A percentile compares a stretch with the other conserved stretches of the same genome.
phyloP scores from a whole-genome alignment of 305 asterid species.

The Rubia peregrina region DNA sequence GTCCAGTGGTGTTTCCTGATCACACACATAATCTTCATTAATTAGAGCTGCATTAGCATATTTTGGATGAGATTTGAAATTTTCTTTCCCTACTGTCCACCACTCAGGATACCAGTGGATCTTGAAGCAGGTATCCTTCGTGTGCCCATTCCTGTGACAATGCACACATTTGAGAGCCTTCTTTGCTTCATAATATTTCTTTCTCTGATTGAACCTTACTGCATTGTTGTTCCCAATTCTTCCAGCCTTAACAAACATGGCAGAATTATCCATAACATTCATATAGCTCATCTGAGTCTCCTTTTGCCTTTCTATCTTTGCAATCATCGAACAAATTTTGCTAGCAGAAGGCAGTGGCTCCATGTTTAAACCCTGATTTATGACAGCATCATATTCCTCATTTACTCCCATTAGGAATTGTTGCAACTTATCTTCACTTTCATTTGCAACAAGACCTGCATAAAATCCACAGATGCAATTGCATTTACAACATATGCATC shows the following conservation, averaged over 20 bases:
- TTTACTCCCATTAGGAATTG: not conserved
- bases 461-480: no score
- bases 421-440: not conserved
- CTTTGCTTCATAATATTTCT: not conserved
- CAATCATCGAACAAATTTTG: not conserved
- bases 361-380: not conserved
- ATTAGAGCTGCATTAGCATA: not conserved
- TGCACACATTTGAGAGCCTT: no score
- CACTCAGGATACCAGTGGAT: not conserved
- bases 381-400: not conserved
- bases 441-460: no score
- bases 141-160: not conserved
- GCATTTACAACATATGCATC: no score
- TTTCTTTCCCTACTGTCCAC: not conserved
- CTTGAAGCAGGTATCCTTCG: not conserved
- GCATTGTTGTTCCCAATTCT: not conserved
- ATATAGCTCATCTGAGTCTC: no score
- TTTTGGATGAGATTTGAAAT: not conserved
- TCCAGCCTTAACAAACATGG: not conserved
- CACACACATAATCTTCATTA: no score
- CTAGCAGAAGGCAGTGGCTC: not conserved
- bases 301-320: not conserved
- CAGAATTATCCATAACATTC: no score
- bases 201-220: no score
- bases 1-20: not conserved